Evolutionary conservation across 2,329 filamentous ascomycete species (phyloP).

Genomic region (Pseudodiploospora longispora): DNA sequence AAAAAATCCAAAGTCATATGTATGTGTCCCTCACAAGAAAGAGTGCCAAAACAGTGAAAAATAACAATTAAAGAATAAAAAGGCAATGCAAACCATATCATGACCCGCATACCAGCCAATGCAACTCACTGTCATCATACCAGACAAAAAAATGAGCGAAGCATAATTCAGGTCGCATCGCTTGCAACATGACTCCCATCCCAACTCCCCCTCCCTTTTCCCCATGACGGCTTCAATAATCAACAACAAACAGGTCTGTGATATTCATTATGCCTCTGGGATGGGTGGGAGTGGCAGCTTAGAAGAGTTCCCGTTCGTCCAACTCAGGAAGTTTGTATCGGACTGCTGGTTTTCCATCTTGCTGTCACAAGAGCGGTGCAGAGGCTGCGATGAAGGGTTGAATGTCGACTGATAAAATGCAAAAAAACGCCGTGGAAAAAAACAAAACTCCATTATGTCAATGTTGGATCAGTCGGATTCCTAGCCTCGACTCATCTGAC

Average conservation of each 20-base stretch:
- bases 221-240: too few species aligned
- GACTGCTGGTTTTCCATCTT: slow-evolving; percentile 4
- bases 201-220: too few species aligned
- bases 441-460: not conserved
- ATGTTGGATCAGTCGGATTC: slow-evolving; percentile 12
- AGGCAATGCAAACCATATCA: not conserved
- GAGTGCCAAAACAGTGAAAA: not conserved
- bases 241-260: too few species aligned
- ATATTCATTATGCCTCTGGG: too few species aligned
- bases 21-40: not conserved
- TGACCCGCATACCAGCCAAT: not conserved
- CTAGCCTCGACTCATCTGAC: slow-evolving; percentile 46
- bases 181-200: too few species aligned
- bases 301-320: too few species aligned
- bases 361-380: not conserved
- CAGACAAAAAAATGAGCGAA: too few species aligned
- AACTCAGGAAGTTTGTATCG: slow-evolving; percentile 4
- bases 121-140: not conserved
- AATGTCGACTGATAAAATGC: not conserved
- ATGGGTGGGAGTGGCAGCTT: too few species aligned
- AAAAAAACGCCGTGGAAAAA: slow-evolving; percentile 1
- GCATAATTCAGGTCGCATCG: too few species aligned
- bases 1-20: not conserved
- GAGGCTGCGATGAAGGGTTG: too few species aligned
- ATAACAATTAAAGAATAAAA: not conserved